These are phyloP conservation scores for Macadamia integrifolia DNA, from an alignment of 164 flowering plant genomes.

Conservation along the genomic window DNA sequence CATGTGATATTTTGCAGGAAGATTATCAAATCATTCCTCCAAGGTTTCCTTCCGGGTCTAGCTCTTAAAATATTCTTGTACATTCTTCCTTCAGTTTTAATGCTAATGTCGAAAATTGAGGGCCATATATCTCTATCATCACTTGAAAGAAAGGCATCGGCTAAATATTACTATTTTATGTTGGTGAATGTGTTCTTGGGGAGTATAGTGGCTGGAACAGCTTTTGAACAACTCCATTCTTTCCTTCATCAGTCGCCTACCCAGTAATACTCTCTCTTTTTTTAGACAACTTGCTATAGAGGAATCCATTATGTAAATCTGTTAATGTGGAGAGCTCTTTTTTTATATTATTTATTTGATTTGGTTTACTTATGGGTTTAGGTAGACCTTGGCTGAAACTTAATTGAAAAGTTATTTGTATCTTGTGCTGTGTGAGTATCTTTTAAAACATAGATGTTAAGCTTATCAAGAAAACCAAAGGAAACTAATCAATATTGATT, in stretches of 20 bases:
- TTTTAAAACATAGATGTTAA: no score
- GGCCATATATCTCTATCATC: conserved; percentile 69
- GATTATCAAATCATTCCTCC: conserved; percentile 83
- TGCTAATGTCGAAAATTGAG: conserved; percentile 93
- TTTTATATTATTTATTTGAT: no score
- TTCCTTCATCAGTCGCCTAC: conserved; percentile 88
- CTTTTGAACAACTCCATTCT: conserved; percentile 83
- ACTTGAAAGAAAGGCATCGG: conserved; percentile 75
- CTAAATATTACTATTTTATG: conserved; percentile 91
- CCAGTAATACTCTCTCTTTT: conserved; percentile 46
- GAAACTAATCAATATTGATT: no score
- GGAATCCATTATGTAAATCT: neutral
- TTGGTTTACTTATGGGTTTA: no score
- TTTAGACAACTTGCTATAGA: no score
- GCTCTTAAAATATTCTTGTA: conserved; percentile 80
- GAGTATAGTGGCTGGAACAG: conserved; percentile 90
- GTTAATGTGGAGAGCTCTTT: no score
- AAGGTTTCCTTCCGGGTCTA: conserved; percentile 97
- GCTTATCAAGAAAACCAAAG: no score
- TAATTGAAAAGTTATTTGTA: no score
- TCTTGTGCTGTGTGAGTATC: no score
- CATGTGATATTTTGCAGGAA: conserved; percentile 48
- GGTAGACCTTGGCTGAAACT: no score
- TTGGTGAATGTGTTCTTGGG: conserved; percentile 96
- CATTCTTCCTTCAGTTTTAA: conserved; percentile 73